A percentile compares a stretch with the other conserved stretches of the same genome.
These are phyloP conservation scores for Sporothrix dimorphospora DNA, from an alignment of 2,329 filamentous ascomycete species.

Conservation along the genomic window DNA sequence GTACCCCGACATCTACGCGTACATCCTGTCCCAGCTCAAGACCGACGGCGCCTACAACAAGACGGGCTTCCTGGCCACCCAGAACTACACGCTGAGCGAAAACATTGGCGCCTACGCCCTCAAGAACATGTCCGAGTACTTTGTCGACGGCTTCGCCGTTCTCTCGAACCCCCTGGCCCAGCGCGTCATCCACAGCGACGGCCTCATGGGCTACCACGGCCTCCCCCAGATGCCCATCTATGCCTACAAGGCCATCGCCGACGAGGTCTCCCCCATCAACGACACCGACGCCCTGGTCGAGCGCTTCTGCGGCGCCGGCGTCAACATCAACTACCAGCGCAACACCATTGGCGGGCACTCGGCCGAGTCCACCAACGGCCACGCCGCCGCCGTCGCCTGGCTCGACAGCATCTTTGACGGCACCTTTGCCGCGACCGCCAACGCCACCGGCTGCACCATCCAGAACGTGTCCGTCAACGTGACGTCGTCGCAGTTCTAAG, in stretches of 20 bases:
- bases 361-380: slow-evolving; percentile 39
- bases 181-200: slow-evolving; percentile 39
- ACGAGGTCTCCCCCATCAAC: slow-evolving; percentile 47
- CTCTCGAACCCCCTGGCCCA: slow-evolving; percentile 30
- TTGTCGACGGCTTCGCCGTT: slow-evolving; percentile 43
- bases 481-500: slow-evolving; percentile 24
- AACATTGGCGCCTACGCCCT: slow-evolving; percentile 39
- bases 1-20: slow-evolving; percentile 39
- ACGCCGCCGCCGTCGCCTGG: slow-evolving; percentile 35
- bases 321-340: slow-evolving; percentile 49
- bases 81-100: slow-evolving; percentile 37
- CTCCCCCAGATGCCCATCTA: slow-evolving; percentile 51
- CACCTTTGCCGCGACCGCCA: slow-evolving; percentile 25
- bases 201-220: slow-evolving; percentile 44
- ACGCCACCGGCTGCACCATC: slow-evolving; percentile 29
- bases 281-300: slow-evolving; percentile 44
- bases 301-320: slow-evolving; percentile 44
- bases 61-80: slow-evolving; percentile 41
- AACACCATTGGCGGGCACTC: slow-evolving; percentile 48
- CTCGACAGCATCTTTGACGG: slow-evolving; percentile 34
- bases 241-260: slow-evolving; percentile 51
- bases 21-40: slow-evolving; percentile 39
- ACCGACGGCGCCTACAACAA: slow-evolving; percentile 40
- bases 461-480: slow-evolving; percentile 29
- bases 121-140: slow-evolving; percentile 47